Evolutionary conservation across 441 rosid genomes (phyloP), one percentile per base, ranked within the genome.

Genomic region (Cnidoscolus chayamansa): DNA sequence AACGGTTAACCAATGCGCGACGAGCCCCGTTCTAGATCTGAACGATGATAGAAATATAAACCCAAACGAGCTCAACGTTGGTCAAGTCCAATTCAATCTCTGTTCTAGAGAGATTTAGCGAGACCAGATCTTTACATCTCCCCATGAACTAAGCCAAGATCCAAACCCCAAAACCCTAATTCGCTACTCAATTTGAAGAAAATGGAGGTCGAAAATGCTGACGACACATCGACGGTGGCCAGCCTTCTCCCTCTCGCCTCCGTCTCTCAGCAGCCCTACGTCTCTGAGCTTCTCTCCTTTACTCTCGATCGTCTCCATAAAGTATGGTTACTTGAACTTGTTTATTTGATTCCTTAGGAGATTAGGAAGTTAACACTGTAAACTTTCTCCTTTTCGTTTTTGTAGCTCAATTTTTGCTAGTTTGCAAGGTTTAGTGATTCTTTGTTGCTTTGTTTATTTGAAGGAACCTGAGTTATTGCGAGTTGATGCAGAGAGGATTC

Each of bases 221-320:
- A 80, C 10, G 87, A 82, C 35, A 48, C 81, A 20, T 77, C 86
- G 71, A 63, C 82, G 47, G 77, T 76, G 81, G 84, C 81, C 19
- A 74, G 73, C 77, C 84, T 88, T 57, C 88, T 94, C 75, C 87
- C 88, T 20, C 95, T 90, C 50, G 91, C 95, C 76, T 85, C 97
- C 77, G 86, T 81, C 67, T 81, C 97, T 67, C 94, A 91, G 76
- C 97, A 91, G 77, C 93, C 97, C 47, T 95, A 92, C 76, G 90
- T 92, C 25, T 92, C 96, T 53, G 97, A 92, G 86, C 96, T 92
- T 71, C 97, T 95, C 76, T 95, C 96, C 37, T 95, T 95, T 89
- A 92, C 98, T 80, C 98, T 92, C 77, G 98, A 92, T 83, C 94
- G 97, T 67, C 96, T 92, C 70, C 99, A 91, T 86, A 92, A 95